Evolutionary conservation across 1,284 basidiomycete species (phyloP).

Genomic region (Cryptococcus amylolentus): DNA sequence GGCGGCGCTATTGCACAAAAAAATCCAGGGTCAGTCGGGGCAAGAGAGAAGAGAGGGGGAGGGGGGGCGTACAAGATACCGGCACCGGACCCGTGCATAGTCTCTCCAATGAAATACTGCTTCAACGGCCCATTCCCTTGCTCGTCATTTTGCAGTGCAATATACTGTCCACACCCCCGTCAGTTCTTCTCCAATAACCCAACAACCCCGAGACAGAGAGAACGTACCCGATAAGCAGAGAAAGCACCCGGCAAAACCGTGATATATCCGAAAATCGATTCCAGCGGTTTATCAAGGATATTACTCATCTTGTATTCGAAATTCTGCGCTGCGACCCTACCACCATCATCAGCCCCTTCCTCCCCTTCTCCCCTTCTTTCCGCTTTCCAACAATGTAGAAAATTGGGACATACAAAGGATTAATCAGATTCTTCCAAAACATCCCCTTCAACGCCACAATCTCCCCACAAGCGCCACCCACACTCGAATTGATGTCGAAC

Average conservation of each 20-base stretch:
- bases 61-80: slow-evolving; percentile 62
- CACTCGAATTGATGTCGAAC: slow-evolving; percentile 92
- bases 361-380: no score
- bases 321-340: slow-evolving; percentile 18
- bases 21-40: not conserved
- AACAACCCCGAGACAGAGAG: slow-evolving; percentile 4
- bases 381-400: slow-evolving; percentile 55
- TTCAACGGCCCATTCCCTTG: slow-evolving; percentile 81
- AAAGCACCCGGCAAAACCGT: slow-evolving; percentile 90
- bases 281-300: slow-evolving; percentile 83
- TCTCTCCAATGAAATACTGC: slow-evolving; percentile 94
- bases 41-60: no score
- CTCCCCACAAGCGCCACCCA: slow-evolving; percentile 95
- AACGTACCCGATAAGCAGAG: slow-evolving; percentile 66
- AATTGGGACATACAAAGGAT: slow-evolving; percentile 61
- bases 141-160: slow-evolving; percentile 81
- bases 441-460: slow-evolving; percentile 88
- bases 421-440: slow-evolving; percentile 70
- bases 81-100: slow-evolving; percentile 80
- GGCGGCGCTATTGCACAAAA: slow-evolving; percentile 58
- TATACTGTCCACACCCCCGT: slow-evolving; percentile 54
- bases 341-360: not conserved
- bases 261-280: slow-evolving; percentile 81
- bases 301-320: slow-evolving; percentile 93
- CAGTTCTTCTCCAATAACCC: no score